Base-by-base conservation (phyloP, 768 basidiomycete species). In the Hericium alpestre region DNA sequence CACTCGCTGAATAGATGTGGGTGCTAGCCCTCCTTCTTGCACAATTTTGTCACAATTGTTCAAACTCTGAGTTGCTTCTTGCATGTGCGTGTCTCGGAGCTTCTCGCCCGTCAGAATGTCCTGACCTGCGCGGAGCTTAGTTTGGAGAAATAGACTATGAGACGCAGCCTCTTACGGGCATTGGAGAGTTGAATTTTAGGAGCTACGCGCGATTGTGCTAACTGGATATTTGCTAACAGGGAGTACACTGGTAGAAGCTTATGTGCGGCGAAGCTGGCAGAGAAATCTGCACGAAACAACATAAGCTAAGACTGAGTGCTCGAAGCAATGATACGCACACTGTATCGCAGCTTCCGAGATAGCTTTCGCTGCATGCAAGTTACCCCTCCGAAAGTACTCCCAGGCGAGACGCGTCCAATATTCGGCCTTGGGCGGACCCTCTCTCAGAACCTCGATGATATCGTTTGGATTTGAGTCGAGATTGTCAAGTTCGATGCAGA, bases 401-500 rank as follows among this genome's bases (percentile, higher is more conserved):
- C 82, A 83, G 9, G 92, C 91, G 20, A 94, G 76, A 59, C 82
- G 83, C 1, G 87, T 83, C 90, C 90, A 94, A 11, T 86, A 80
- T 66, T 79, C 81, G 16, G 83, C 81, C 58, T 74, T 82, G 55
- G 86, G 89, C 56, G 84, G 80, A 0, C 85, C 86, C 32, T 88
- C 84, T 57, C 77, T 79, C 51, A 93, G 68, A 3, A 93, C 69
- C 63, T 87, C 83, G 51, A 87, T 72, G 2, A 91, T 82, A 59
- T 89, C 86, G 59, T 86, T 82, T 7, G 86, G 82, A 64, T 81
- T 84, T 4, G 83, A 83, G 69, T 90, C 87, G 53, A 98, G 83
- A 63, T 86, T 75, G 73, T 90, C 88, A 40, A 97, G 79, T 74
- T 95, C 90, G 58, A 97, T 85, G 20, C 89, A 87, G 58, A 94